Evolutionary conservation across 2,329 filamentous ascomycete species (phyloP).

Genomic region (Pseudocercospora eumusae): DNA sequence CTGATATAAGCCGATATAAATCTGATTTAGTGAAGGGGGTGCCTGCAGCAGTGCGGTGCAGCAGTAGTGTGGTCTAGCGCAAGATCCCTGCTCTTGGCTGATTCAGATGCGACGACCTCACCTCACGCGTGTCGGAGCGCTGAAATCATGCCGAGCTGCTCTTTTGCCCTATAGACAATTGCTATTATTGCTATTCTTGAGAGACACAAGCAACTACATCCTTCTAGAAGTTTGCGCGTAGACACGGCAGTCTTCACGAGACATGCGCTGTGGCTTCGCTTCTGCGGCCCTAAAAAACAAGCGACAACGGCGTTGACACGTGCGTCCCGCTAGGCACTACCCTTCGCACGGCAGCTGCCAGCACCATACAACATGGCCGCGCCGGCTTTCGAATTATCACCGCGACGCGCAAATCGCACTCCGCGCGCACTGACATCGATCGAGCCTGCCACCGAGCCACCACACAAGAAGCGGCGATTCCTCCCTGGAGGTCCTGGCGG

Average conservation of each 20-base stretch:
- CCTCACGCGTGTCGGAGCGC: not conserved
- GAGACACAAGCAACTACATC: not conserved
- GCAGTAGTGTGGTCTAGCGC: not conserved
- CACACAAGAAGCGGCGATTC: constrained; percentile 60
- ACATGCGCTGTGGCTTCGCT: constrained; percentile 4
- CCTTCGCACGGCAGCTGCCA: not conserved
- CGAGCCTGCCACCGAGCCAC: constrained; percentile 45
- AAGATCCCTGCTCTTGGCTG: constrained; percentile 1
- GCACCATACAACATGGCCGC: constrained; percentile 31
- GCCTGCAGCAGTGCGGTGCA: too few species aligned
- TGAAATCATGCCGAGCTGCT: not conserved
- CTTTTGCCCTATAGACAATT: not conserved
- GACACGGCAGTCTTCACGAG: not conserved
- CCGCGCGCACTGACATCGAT: constrained; percentile 33
- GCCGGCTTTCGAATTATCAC: constrained; percentile 29
- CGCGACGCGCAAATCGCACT: constrained; percentile 35
- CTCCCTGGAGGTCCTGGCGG: constrained; percentile 84
- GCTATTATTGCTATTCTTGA: not conserved
- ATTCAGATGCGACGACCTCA: constrained; percentile 2
- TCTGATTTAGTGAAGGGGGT: too few species aligned
- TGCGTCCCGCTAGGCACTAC: constrained; percentile 1
- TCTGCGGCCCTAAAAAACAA: constrained; percentile 1
- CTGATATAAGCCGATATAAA: too few species aligned
- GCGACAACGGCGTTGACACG: constrained; percentile 7
- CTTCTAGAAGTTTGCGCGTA: not conserved